Base-by-base conservation (phyloP, 1,284 basidiomycete species). In the Ceratobasidium papillatum region DNA sequence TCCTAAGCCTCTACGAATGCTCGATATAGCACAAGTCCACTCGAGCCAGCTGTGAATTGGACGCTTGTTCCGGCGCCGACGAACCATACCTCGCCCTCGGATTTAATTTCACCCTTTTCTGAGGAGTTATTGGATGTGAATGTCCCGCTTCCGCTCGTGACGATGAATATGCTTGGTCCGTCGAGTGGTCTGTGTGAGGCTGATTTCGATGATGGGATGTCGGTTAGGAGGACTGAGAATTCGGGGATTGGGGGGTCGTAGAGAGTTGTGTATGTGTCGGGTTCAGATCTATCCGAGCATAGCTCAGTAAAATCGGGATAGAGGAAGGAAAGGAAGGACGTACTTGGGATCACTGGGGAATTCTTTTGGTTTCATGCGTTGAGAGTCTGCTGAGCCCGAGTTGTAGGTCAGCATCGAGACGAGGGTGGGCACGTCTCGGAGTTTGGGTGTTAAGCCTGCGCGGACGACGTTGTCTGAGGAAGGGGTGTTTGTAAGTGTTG, bases 191-290 rank as follows among this genome's bases (percentile, higher is more conserved):
- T 83, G 76, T 94, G 91, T 36, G 78, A 80, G 80, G 92, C 93
- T 3, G 78, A 75, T 9, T 78, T 80, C 72, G 84, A 84, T 0
- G 82, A 77, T 0, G 80, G 79, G 5, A 98, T 80, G 49, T 85
- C 84, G 11, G 90, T 85, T 36, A 89, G 87, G 7, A 96, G 85
- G 12, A 99, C 96, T 11, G 91, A 89, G 83, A 99, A 99, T 82
- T 99, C 98, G 45, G 91, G 91, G 79, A 98, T 93, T 0, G 98
- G 96, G 9, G 98, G 98, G 81, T 98, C 90, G 84, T 98, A 99
- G n/a, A 97, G 81, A 34, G 82, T 86, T 64, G 86, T 83, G 34
- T 54, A 72, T 5, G 38, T 4, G 43, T 72, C 68, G 9, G 54
- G 32, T 36, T 58, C 54, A n/a, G 41, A 47, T n/a, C 68, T 59